A percentile compares a stretch with the other conserved stretches of the same genome.
phyloP scores from a whole-genome alignment of 768 basidiomycete genomes.

The Lactarius pseudohatsudake region DNA sequence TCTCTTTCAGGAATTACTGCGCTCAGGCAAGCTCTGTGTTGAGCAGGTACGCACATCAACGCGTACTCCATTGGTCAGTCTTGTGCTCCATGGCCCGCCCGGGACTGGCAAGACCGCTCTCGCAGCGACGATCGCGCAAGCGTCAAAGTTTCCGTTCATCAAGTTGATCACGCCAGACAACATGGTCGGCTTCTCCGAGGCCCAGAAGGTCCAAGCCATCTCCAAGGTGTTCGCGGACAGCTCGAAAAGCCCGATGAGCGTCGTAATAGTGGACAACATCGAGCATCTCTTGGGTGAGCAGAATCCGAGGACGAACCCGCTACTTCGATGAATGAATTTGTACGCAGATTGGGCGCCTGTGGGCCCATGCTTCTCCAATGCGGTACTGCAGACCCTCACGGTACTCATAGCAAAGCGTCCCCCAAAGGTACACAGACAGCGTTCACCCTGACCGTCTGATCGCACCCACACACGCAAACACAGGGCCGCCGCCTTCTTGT shows the following conservation, averaged over 20 bases:
- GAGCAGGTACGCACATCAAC: constrained; percentile 81
- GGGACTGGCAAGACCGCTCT: constrained; percentile 94
- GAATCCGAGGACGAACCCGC: background rate
- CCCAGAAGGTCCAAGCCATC: constrained; percentile 87
- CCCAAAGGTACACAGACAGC: constrained; percentile 65
- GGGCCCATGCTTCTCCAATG: constrained; percentile 96
- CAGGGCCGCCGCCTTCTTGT: constrained; percentile 86
- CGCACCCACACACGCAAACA: no score
- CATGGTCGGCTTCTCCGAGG: constrained; percentile 95
- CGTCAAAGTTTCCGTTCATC: constrained; percentile 94
- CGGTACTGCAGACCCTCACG: constrained; percentile 84
- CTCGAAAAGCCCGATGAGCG: constrained; percentile 96
- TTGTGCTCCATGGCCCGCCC: constrained; percentile 76
- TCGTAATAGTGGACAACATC: constrained; percentile 88
- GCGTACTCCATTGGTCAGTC: constrained; percentile 81
- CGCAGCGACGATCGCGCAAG: constrained; percentile 90
- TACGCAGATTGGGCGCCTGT: constrained; percentile 90
- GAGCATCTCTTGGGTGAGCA: constrained; percentile 85
- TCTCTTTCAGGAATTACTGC: constrained; percentile 67
- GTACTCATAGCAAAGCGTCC: constrained; percentile 87
- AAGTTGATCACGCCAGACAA: constrained; percentile 90
- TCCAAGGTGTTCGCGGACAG: constrained; percentile 93
- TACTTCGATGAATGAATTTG: background rate
- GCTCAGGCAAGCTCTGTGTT: constrained; percentile 78
- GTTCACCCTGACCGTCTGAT: background rate